A percentile compares a stretch with the other conserved stretches of the same genome.
These are phyloP conservation scores for Cylindrotheca closterium DNA, from an alignment of 108 stramenopile species.

Conservation along the genomic window DNA sequence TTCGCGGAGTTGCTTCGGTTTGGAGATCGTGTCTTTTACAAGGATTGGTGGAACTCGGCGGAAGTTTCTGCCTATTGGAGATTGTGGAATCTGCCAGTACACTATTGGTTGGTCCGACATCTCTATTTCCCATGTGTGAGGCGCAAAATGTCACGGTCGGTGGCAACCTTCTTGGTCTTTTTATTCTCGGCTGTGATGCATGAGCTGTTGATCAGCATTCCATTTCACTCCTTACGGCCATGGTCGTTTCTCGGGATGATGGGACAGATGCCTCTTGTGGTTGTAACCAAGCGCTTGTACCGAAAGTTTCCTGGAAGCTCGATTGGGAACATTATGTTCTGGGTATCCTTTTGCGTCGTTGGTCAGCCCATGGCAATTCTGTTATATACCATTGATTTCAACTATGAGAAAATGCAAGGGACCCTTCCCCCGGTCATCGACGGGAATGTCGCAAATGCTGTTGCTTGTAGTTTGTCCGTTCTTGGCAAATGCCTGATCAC, in stretches of 20 bases:
- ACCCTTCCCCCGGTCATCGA: no score
- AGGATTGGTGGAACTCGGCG: conserved; percentile 91
- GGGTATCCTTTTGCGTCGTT: conserved; percentile 80
- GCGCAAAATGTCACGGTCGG: conserved; percentile 58
- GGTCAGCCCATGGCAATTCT: conserved; percentile 88
- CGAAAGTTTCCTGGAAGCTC: conserved; percentile 51
- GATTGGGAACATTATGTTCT: conserved; percentile 82
- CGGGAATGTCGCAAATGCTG: no score
- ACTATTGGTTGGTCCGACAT: conserved; percentile 93
- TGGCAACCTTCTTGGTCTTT: conserved; percentile 83
- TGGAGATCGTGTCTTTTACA: conserved; percentile 89
- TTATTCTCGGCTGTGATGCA: conserved; percentile 89
- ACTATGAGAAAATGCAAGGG: conserved; percentile 12
- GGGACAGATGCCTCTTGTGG: conserved; percentile 87
- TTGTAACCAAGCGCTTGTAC: conserved; percentile 76
- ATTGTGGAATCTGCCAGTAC: conserved; percentile 94
- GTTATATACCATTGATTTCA: conserved; percentile 81
- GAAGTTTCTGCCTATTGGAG: conserved; percentile 90
- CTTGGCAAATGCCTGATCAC: no score
- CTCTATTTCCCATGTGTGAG: conserved; percentile 87
- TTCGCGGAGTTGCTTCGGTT: conserved; percentile 90
- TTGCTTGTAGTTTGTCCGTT: no score
- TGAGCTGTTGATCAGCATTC: conserved; percentile 87
- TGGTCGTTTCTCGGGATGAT: conserved; percentile 93
- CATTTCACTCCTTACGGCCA: conserved; percentile 79